Percentiles rank a stretch among this genome's conserved stretches.
These are phyloP conservation scores for Mucor lusitanicus DNA, from an alignment of 371 early-diverging fungal species.

Conservation along the genomic window DNA sequence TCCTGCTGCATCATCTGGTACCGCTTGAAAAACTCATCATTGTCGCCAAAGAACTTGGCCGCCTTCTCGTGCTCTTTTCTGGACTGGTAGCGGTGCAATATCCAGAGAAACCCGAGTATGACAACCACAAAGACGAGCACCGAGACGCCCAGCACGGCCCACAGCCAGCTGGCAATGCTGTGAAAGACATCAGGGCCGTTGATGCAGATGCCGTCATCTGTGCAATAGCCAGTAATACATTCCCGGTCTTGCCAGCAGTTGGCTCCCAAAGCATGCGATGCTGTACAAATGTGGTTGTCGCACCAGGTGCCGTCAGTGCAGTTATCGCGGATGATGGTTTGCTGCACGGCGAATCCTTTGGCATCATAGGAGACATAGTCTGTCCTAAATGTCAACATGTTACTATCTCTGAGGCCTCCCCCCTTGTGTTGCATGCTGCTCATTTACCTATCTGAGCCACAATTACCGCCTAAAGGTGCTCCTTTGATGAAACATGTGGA, in stretches of 20 bases:
- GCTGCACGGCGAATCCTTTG: constrained; percentile 22
- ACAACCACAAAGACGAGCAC: constrained; percentile 41
- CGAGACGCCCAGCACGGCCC: constrained; percentile 39
- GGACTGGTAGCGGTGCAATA: constrained; percentile 51
- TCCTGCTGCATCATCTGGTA: constrained; percentile 38
- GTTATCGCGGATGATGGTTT: constrained; percentile 49
- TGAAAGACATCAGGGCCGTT: constrained; percentile 49
- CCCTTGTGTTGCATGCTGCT: not conserved
- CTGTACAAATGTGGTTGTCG: constrained; percentile 22
- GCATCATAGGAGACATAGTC: constrained; percentile 36
- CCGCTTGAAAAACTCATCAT: constrained; percentile 45
- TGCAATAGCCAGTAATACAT: constrained; percentile 46
- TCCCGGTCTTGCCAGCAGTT: constrained; percentile 45
- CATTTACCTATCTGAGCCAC: constrained; percentile 45
- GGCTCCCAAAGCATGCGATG: constrained; percentile 20
- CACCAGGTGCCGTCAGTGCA: constrained; percentile 48
- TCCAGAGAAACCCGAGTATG: constrained; percentile 34
- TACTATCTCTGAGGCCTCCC: not conserved
- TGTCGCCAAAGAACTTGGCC: constrained; percentile 45
- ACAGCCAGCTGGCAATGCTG: constrained; percentile 37
- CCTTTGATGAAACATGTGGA: constrained; percentile 43
- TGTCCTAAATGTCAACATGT: constrained; percentile 14
- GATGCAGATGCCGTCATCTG: constrained; percentile 33
- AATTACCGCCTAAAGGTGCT: constrained; percentile 45
- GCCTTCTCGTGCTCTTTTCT: constrained; percentile 45